Base-by-base conservation (phyloP, 148 eudicot species). In the Dianthus caryophyllus region DNA sequence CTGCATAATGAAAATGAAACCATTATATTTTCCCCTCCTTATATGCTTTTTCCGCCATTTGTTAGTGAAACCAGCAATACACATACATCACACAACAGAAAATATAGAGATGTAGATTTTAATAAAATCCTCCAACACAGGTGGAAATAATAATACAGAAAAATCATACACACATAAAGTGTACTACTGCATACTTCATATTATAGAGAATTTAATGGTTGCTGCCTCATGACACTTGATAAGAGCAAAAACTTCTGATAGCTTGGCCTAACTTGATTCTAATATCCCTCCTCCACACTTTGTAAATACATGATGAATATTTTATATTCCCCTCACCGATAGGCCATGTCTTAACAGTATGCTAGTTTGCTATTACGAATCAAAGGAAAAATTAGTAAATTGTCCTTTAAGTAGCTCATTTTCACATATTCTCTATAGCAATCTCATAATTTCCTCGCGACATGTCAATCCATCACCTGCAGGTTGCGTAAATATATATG, bases 1-100 rank as follows among this genome's bases (percentile, higher is more conserved):
- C 99, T 94, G 81, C 73, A 82, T 33, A 60, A 46, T 41, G 49
- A 12, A 44, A 41, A 49, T 12, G 30, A 26, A 41, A 21, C 11
- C 30, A 49, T 64, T 49, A 55, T 25, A 14, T 6, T 31, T 38
- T 4, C 2, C n/a, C 43, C 13, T 10, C 26, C 17, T 16, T 12
- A 22, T 15, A 2, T 2, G 46, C 47, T 61, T 31, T 27, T 46
- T 7, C 16, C 21, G 14, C 9, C 49, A 53, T 15, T 47, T 11
- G 17, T 6, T 11, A 13, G 50, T 61, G 57, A 17, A 63, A 13
- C 14, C 24, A 39, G 54, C 64, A 53, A 60, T 27, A 48, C n/a
- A n/a, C n/a, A n/a, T n/a, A n/a, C n/a, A 30, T 21, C 4, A 29
- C 9, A 52, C 0, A 31, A 29, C 30, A 31, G 62, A 1, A 31